These are phyloP conservation scores for Triticum monococcum DNA, from an alignment of 176 grass and related monocot species.

Conservation along the genomic window DNA sequence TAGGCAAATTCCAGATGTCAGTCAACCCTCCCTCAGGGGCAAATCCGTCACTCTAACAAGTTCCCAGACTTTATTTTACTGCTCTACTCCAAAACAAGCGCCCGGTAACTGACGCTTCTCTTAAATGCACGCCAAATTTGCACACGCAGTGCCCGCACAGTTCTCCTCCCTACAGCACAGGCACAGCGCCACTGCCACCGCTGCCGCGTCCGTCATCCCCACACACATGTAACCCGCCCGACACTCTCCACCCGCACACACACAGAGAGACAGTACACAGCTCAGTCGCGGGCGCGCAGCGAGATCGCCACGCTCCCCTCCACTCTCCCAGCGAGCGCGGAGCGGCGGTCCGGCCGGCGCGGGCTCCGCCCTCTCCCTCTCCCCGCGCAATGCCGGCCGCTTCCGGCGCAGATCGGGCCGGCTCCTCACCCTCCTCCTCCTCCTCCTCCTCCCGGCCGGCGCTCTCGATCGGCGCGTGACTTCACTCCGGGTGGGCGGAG, in stretches of 20 bases:
- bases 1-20: no score
- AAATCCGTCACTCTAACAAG: constrained; percentile 22
- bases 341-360: not conserved
- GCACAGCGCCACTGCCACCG: not conserved
- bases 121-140: constrained; percentile 37
- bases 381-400: constrained; percentile 44
- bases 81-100: not conserved
- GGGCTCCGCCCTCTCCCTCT: not conserved
- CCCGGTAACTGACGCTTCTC: constrained; percentile 4
- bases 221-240: constrained; percentile 22
- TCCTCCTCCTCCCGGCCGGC: not conserved
- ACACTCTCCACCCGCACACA: constrained; percentile 23
- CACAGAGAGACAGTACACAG: constrained; percentile 1
- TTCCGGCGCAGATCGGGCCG: constrained; percentile 33
- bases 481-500: not conserved
- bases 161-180: not conserved
- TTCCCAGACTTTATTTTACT: no score
- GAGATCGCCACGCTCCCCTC: constrained; percentile 30
- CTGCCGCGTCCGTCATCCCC: not conserved
- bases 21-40: not conserved
- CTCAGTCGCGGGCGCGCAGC: constrained; percentile 34
- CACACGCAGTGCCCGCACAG: not conserved
- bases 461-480: constrained; percentile 15
- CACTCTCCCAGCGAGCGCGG: not conserved
- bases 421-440: not conserved